Evolutionary conservation across 441 rosid genomes (phyloP).

Genomic region (Adansonia gregorii): DNA sequence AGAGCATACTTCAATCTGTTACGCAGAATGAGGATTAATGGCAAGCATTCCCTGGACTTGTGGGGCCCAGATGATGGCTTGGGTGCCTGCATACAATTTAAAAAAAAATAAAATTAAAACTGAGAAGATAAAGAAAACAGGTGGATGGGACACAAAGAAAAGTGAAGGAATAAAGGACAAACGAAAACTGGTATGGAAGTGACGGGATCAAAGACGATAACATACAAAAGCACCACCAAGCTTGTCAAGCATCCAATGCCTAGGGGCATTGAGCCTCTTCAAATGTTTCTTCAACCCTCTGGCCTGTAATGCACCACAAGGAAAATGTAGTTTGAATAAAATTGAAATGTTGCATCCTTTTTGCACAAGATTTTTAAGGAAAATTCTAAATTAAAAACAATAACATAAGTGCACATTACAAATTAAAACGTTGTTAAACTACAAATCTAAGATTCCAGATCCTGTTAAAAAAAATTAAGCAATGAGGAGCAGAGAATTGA

Average conservation of each 20-base stretch:
- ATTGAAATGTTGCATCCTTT: background rate
- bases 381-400: background rate
- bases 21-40: constrained; percentile 68
- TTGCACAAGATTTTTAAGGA: background rate
- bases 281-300: constrained; percentile 64
- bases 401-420: background rate
- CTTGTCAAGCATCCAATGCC: constrained; percentile 73
- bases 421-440: background rate
- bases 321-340: background rate
- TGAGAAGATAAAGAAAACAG: too few species aligned
- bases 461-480: background rate
- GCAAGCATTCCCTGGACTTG: constrained; percentile 82
- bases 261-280: constrained; percentile 73
- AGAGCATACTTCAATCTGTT: constrained; percentile 78
- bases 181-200: background rate
- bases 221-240: constrained; percentile 73
- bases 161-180: too few species aligned
- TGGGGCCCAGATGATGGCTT: constrained; percentile 92
- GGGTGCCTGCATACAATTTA: constrained; percentile 68
- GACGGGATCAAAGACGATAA: background rate
- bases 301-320: constrained; percentile 34
- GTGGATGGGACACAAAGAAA: too few species aligned
- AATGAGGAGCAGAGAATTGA: background rate
- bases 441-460: background rate
- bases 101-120: background rate